phyloP scores from a whole-genome alignment of 2,329 filamentous ascomycete genomes.

The Hypoxylon sp. region DNA sequence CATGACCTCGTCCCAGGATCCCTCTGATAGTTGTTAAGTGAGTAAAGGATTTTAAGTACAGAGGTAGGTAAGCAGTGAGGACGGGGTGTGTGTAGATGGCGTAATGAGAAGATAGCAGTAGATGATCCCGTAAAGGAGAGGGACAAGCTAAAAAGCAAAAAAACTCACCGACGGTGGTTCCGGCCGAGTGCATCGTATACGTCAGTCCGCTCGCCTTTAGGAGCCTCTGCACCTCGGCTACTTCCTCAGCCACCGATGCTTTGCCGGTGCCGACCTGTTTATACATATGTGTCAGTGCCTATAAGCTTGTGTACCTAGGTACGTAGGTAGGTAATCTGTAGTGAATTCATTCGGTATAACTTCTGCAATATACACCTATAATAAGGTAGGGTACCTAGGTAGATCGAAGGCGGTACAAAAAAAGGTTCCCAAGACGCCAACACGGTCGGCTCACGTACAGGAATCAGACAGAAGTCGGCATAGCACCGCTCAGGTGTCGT shows the following conservation, averaged over 20 bases:
- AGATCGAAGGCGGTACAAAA: background rate
- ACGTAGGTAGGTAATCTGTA: background rate
- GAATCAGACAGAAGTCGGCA: slow-evolving; percentile 93
- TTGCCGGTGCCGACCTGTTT: slow-evolving; percentile 83
- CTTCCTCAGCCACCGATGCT: slow-evolving; percentile 83
- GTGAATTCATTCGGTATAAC: too few relatives aligned
- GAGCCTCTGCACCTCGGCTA: slow-evolving; percentile 89
- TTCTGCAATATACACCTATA: background rate
- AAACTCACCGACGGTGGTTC: slow-evolving; percentile 88
- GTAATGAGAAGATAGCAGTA: background rate
- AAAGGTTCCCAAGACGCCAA: background rate
- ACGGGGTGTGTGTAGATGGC: slow-evolving; percentile 12
- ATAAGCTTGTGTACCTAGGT: background rate
- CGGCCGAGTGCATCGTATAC: slow-evolving; percentile 93
- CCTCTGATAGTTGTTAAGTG: slow-evolving; percentile 71
- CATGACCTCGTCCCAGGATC: slow-evolving; percentile 91
- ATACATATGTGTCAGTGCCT: background rate
- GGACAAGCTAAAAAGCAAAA: background rate
- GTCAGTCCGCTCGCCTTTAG: slow-evolving; percentile 84
- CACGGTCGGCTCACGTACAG: slow-evolving; percentile 65
- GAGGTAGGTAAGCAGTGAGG: background rate
- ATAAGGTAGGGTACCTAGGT: background rate
- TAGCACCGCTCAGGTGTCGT: slow-evolving; percentile 81
- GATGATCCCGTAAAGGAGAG: background rate
- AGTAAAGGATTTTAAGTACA: background rate